A percentile compares a stretch with the other conserved stretches of the same genome.
These are phyloP conservation scores for Pleurozium schreberi DNA, from an alignment of 225 moss, liverwort and hornwort genomes.

Conservation along the genomic window DNA sequence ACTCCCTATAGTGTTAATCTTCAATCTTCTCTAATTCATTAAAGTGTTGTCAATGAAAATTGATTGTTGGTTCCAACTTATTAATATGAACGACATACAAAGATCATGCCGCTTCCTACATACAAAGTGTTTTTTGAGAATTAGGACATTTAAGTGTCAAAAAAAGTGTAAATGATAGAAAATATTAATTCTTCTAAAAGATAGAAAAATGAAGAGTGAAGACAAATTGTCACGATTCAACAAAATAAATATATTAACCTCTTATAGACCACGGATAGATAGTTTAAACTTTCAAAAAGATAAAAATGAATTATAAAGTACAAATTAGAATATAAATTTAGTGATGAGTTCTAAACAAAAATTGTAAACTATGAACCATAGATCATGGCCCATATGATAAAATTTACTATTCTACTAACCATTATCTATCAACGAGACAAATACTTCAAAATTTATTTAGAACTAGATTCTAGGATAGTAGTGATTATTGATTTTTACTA, in stretches of 20 bases:
- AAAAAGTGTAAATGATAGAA: background rate
- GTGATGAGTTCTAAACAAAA: background rate
- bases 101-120: no score
- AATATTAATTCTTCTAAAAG: background rate
- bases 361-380: background rate
- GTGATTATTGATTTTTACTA: background rate
- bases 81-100: no score
- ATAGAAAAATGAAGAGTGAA: background rate
- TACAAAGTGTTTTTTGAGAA: background rate
- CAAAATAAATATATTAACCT: background rate
- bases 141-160: no score
- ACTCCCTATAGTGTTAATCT: no score
- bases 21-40: no score
- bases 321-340: background rate
- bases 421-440: background rate
- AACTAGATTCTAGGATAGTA: accelerated
- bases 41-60: no score
- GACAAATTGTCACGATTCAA: background rate
- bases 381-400: background rate
- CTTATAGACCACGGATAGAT: background rate
- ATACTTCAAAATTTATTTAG: background rate
- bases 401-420: no score
- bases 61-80: no score
- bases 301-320: background rate
- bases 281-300: background rate